Base-by-base conservation (phyloP, 768 basidiomycete species). In the Suillus variegatus region DNA sequence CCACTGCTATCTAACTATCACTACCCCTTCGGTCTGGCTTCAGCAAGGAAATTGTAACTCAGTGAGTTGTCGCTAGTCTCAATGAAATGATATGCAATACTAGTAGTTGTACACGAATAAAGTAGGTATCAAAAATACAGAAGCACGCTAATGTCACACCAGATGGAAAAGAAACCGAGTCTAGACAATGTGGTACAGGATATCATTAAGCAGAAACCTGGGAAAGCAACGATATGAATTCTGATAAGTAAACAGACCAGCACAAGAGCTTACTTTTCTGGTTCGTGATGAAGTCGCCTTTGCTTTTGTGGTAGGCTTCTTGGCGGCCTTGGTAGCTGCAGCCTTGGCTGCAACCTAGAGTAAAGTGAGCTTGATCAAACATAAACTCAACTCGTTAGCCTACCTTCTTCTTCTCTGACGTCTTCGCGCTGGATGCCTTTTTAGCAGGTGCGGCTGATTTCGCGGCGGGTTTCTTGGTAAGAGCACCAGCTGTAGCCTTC, bases 401-500 rank as follows among this genome's bases (percentile, higher is more conserved):
- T n/a, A 58, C 73, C 47, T 58, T 73, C 79, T 54, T 54, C 63
- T 74, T 72, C 51, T 71, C 73, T 44, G 52, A 18, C 0, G 70
- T 69, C 73, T 76, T 77, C 32, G 76, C 70, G 47, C 66, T 68
- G 16, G 67, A 49, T 12, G 70, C 56, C 38, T 68, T 65, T 62
- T 76, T 77, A 35, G 65, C n/a, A 14, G 65, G 13, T 4, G 44
- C 51, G 14, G 51, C 44, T 46, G 51, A 55, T 57, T 65, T 66
- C 2, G 55, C 40, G 2, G 44, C 35, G 1, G 65, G 41, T 25
- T 66, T 66, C 63, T 66, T 66, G 54, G 40, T 5, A 36, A 77
- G 58, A 16, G 71, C 71, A 14, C 64, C 64, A 22, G 74, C 66
- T 13, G 74, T 69, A 44, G 79, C 72, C 72, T 82, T 81, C 76